Evolutionary conservation across 495 filamentous ascomycete genomes (phyloP).

Genomic region (Cairneyella variabilis): DNA sequence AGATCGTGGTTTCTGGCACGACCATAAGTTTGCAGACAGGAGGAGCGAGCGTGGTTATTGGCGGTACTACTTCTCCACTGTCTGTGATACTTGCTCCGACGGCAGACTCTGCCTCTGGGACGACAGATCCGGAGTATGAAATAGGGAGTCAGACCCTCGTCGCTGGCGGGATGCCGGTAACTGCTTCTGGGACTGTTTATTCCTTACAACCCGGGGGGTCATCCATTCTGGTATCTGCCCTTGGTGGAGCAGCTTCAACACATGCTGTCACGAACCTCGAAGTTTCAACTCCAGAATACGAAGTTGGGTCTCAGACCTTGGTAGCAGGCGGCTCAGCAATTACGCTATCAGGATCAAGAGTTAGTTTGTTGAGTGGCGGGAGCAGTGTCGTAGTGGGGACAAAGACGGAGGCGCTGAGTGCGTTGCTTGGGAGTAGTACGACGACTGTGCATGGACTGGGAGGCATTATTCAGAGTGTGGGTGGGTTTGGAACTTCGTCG

Average conservation of each 20-base stretch:
- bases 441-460: not conserved
- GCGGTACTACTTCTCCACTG: not conserved
- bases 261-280: not conserved
- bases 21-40: not conserved
- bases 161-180: not conserved
- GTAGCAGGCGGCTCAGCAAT: not conserved
- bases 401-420: not conserved
- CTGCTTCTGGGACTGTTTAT: not conserved
- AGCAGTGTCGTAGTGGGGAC: not conserved
- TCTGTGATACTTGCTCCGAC: not conserved
- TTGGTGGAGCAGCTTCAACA: not conserved
- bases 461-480: not conserved
- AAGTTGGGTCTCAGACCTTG: not conserved
- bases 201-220: not conserved
- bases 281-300: not conserved
- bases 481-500: not conserved
- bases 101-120: too few species aligned
- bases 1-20: not conserved
- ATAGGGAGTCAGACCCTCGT: not conserved
- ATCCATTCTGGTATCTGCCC: not conserved
- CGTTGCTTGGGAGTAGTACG: not conserved
- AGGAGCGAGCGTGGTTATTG: not conserved
- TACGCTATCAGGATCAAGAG: not conserved
- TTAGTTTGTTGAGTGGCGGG: not conserved
- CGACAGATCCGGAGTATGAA: not conserved